Evolutionary conservation across 176 grass and related monocot species (phyloP).

Genomic region (Bothriochloa decipiens): DNA sequence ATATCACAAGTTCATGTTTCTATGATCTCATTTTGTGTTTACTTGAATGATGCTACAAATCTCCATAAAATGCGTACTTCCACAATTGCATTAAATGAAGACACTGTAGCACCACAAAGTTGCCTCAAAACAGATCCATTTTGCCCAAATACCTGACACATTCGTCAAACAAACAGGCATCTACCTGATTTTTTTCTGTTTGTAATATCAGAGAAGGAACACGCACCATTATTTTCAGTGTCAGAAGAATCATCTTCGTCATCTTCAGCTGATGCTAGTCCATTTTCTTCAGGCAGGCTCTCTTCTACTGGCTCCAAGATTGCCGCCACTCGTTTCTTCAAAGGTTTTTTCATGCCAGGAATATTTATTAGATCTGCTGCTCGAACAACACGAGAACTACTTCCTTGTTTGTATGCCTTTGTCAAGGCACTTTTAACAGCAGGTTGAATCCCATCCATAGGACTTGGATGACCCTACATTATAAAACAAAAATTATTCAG

Average conservation of each 20-base stretch:
- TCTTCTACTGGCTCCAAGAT: slow-evolving; percentile 89
- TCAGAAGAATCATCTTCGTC: slow-evolving; percentile 80
- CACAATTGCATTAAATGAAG: neutral
- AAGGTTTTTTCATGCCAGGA: slow-evolving; percentile 80
- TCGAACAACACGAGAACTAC: slow-evolving; percentile 72
- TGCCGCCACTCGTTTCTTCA: slow-evolving; percentile 91
- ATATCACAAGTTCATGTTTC: neutral
- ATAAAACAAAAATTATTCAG: slow-evolving; percentile 26
- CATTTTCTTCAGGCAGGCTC: slow-evolving; percentile 82
- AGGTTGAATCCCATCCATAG: slow-evolving; percentile 89
- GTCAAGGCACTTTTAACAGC: slow-evolving; percentile 94
- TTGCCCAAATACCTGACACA: slow-evolving; percentile 10
- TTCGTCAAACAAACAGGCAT: neutral
- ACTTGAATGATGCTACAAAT: neutral
- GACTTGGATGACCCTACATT: slow-evolving; percentile 74
- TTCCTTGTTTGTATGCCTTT: slow-evolving; percentile 94
- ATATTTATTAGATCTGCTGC: slow-evolving; percentile 87
- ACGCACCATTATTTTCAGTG: slow-evolving; percentile 73
- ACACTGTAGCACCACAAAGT: slow-evolving; percentile 11
- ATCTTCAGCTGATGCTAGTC: slow-evolving; percentile 56
- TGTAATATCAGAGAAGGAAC: slow-evolving; percentile 9
- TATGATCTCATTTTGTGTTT: neutral
- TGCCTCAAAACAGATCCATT: neutral
- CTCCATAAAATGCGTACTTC: neutral
- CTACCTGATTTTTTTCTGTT: neutral